A percentile compares a stretch with the other conserved stretches of the same genome.
phyloP scores from a whole-genome alignment of 495 filamentous ascomycete genomes.

The Rostrohypoxylon terebratum region DNA sequence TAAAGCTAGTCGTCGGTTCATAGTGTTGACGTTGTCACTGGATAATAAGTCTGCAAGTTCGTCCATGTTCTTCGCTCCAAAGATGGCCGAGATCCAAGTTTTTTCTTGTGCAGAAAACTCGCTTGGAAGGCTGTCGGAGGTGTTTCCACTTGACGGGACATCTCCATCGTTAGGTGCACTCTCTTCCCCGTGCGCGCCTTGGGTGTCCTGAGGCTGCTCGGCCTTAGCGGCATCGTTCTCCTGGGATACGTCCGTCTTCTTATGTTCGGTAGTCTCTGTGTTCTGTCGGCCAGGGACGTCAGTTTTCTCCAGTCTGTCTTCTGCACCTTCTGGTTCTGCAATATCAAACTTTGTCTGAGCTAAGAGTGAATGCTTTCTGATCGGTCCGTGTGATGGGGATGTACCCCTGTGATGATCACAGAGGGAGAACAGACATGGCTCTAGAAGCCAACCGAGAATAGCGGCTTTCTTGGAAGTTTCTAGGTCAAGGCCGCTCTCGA shows the following conservation, averaged over 20 bases:
- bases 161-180: background rate
- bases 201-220: background rate
- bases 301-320: background rate
- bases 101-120: slow-evolving; percentile 3
- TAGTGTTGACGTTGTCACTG: background rate
- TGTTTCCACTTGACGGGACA: background rate
- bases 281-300: background rate
- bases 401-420: slow-evolving; percentile 3
- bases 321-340: background rate
- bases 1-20: slow-evolving; percentile 9
- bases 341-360: background rate
- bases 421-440: slow-evolving; percentile 22
- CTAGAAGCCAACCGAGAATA: slow-evolving; percentile 15
- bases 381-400: slow-evolving; percentile 1
- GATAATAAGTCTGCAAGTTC: slow-evolving; percentile 14
- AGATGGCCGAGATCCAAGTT: slow-evolving; percentile 9
- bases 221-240: background rate
- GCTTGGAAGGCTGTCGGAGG: background rate
- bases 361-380: slow-evolving; percentile 12
- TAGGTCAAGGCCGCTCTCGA: slow-evolving; percentile 13
- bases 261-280: background rate
- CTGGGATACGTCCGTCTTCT: background rate
- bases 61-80: slow-evolving; percentile 7
- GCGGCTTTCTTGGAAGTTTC: slow-evolving; percentile 11
- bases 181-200: background rate